Evolutionary conservation across 306 rosid species (phyloP).

Genomic region (Vigna trinervia): DNA sequence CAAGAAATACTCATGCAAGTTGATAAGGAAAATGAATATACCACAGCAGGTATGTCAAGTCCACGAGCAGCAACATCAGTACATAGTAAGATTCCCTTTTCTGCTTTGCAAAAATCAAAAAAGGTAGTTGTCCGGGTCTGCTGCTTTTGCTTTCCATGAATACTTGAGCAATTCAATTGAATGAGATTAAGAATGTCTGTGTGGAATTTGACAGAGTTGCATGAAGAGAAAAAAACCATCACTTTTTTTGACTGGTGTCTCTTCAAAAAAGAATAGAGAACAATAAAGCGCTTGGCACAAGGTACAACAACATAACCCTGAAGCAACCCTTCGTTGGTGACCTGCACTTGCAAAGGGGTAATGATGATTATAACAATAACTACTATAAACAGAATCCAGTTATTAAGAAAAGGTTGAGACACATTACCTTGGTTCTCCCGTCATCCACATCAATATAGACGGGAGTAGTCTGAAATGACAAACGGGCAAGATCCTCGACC

Average conservation of each 20-base stretch:
- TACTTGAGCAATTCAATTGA: conserved; percentile 70
- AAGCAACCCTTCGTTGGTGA: conserved; percentile 93
- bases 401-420: conserved; percentile 13
- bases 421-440: conserved; percentile 79
- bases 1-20: conserved; percentile 10
- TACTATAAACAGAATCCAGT: conserved; percentile 14
- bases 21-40: conserved; percentile 43
- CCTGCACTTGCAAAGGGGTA: conserved; percentile 51
- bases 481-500: conserved; percentile 94
- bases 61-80: conserved; percentile 99
- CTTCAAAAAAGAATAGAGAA: conserved; percentile 87
- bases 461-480: conserved; percentile 78
- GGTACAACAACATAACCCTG: conserved; percentile 96
- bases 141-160: conserved; percentile 96
- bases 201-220: conserved; percentile 90
- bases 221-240: conserved; percentile 97
- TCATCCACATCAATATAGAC: conserved; percentile 86
- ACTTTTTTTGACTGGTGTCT: conserved; percentile 78
- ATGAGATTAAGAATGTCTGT: conserved; percentile 78
- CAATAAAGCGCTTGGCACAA: conserved; percentile 77
- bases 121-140: conserved; percentile 80
- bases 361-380: conserved; percentile 1
- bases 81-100: conserved; percentile 86
- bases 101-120: conserved; percentile 80
- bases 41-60: conserved; percentile 89